Percentiles rank a stretch among this genome's conserved stretches.
These are phyloP conservation scores for Calocera cornea DNA, from an alignment of 768 basidiomycete species.

Conservation along the genomic window DNA sequence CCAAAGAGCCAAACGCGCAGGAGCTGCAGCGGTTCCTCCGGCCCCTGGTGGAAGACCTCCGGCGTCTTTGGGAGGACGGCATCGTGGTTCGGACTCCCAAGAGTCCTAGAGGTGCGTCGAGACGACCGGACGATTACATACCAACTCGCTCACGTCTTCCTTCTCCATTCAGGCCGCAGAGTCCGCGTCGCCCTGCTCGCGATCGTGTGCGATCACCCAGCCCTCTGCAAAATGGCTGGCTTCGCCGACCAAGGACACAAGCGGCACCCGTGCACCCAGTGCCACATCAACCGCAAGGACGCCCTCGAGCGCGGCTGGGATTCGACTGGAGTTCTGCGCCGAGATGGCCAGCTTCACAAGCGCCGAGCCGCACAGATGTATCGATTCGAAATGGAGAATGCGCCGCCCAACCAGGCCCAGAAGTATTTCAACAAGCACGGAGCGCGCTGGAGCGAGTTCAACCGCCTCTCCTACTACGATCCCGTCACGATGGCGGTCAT, in stretches of 20 bases:
- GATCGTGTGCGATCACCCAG: constrained; percentile 25
- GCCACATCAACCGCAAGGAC: background rate
- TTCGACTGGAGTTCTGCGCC: background rate
- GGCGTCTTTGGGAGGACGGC: constrained; percentile 25
- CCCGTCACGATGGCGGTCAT: background rate
- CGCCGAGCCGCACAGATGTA: background rate
- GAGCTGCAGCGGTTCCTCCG: constrained; percentile 30
- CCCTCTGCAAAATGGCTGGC: background rate
- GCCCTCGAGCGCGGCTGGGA: background rate
- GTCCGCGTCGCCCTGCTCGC: constrained; percentile 23
- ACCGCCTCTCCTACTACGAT: background rate
- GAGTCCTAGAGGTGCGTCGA: constrained; percentile 16
- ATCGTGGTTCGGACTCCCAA: constrained; percentile 19
- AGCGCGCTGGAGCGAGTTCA: background rate
- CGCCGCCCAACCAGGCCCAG: no score
- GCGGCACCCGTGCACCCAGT: background rate
- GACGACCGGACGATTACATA: background rate
- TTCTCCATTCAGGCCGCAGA: constrained; percentile 7
- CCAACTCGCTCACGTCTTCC: background rate
- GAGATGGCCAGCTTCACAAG: background rate
- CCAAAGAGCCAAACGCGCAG: constrained; percentile 23
- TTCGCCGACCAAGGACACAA: background rate
- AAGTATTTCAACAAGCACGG: background rate
- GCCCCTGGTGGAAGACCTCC: constrained; percentile 29
- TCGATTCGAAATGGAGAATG: background rate